Base-by-base conservation (phyloP, 176 grass and related monocot genomes). In the Pharus latifolius region DNA sequence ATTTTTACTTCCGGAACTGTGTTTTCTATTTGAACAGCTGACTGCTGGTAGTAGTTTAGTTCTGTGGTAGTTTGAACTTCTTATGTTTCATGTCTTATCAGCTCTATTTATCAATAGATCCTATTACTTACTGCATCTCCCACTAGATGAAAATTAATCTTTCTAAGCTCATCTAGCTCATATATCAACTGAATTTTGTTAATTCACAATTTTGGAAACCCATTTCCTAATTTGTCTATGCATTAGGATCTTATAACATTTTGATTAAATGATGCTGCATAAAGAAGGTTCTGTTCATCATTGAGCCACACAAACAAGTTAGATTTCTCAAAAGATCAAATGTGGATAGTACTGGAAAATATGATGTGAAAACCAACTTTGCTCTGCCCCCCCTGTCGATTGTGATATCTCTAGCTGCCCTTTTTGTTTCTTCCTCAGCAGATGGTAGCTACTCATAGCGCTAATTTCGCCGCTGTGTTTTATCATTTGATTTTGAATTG, bases 361-460 rank as follows among this genome's bases (percentile, higher is more conserved):
- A 34, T 79, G 69, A 74, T 74, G 54, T 47, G 17, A 45, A 50
- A 80, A 29, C 53, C 38, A 25, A 63, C 69, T 62, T 85, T 69
- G 28, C 68, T 53, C 54, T 38, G 38, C 68, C 27, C n/a, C n/a
- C n/a, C n/a, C n/a, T n/a, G n/a, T n/a, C n/a, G n/a, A n/a, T n/a
- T n/a, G n/a, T n/a, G n/a, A 35, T 54, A 68, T 29, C 38, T 44
- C 8, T 28, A 41, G 11, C 17, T n/a, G 2, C 11, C 29, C 34
- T 27, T 78, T 72, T 67, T 73, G 59, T 48, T 33, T 33, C 8
- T 23, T 37, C 30, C 40, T 3, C 3, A 0, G 67, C 5, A 54
- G 25, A 80, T 63, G 18, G 58, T 31, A 35, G 49, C 41, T 30
- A 51, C 49, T 73, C 26, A 35, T 54, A 73, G 70, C 3, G n/a